Evolutionary conservation across 208 protist genomes (phyloP), one percentile per base, ranked within the genome.

Genomic region (Crithidia expoeki): DNA sequence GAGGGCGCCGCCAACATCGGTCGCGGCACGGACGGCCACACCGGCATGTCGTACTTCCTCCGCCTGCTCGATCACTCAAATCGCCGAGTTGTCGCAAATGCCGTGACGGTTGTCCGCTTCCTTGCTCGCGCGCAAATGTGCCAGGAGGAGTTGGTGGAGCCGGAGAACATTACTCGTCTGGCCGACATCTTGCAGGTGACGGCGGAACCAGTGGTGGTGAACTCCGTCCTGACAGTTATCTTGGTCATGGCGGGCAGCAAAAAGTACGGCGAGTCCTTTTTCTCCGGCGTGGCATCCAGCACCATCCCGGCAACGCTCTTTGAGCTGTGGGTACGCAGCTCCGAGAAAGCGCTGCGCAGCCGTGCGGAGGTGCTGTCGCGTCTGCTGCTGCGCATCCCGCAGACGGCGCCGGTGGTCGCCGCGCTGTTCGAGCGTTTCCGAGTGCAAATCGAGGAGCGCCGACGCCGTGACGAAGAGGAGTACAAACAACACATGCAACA

Each of bases 11-110:
- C 63, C 34, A 88, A 83, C 66, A 69, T 96, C 40, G 83, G 80
- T n/a, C 63, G 72, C 23, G 90, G 88, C 40, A 81, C 81, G 17
- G 85, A 96, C 55, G 86, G 85, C 60, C 79, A 85, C 70, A 86
- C 78, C 55, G 90, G 88, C 59, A 86, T 94, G 62, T 86, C 86
- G 46, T 93, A 83, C 79, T 96, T 96, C 68, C 61, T 96, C 32
- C 71, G 74, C 14, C 83, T 96, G 14, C 81, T 96, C 23, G 84
- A 91, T 36, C 88, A 94, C 80, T 40, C 52, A 40, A 92, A 94
- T 76, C 74, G 73, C 62, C 74, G 72, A 63, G 80, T 96, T 19
- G 79, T 88, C 16, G 86, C 89, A 44, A 88, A 96, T 72, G 71
- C 79, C 63, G 27, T 87, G 40, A 66, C 72, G 23, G 79, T 79